Evolutionary conservation across 2,329 filamentous ascomycete species (phyloP), one percentile per base, ranked within the genome.

Genomic region (Alternaria gaisen): DNA sequence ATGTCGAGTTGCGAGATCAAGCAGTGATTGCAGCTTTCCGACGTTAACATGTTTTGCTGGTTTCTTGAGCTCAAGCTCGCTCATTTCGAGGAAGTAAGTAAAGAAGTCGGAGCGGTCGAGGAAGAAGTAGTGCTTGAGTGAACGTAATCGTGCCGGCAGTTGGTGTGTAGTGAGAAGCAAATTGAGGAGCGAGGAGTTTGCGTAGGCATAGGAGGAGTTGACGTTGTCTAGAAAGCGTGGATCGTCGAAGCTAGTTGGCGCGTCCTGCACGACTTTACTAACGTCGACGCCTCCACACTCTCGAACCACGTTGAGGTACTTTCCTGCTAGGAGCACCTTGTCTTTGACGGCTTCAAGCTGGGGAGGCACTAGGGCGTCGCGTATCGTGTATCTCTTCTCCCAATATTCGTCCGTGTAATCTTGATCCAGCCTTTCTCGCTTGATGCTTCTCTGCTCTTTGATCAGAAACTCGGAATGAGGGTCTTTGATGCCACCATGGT

Each of bases 321-420:
- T 99, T 40, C 95, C 95, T 18, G 95, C 95, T 34, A 99, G 85
- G 3, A 99, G 84, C 1, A 98, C 94, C 79, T 97, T 97, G 69
- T 97, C 94, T 76, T 95, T 95, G 68, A 98, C 91, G 28, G 87
- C 89, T 75, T 95, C 91, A 5, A 99, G 86, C 75, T 99, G 95
- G 9, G 94, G 94, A 3, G 95, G 95, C 1, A 98, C 90, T 61
- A 97, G 91, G 50, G 92, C 89, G 63, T 97, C 93, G 60, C 95
- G 90, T 64, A 99, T 91, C 5, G 95, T 98, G 76, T 99, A 99
- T 65, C 95, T 87, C 74, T 97, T 93, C 77, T 99, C 95, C 95
- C 95, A 99, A 79, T 99, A 99, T 74, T 99, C 95, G 77, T 99
- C 95, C 0, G 94, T 99, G 73, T 98, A 99, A 77, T 99, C 95